These are phyloP conservation scores for Podila minutissima DNA, from an alignment of 192 early-diverging fungal genomes.

Conservation along the genomic window DNA sequence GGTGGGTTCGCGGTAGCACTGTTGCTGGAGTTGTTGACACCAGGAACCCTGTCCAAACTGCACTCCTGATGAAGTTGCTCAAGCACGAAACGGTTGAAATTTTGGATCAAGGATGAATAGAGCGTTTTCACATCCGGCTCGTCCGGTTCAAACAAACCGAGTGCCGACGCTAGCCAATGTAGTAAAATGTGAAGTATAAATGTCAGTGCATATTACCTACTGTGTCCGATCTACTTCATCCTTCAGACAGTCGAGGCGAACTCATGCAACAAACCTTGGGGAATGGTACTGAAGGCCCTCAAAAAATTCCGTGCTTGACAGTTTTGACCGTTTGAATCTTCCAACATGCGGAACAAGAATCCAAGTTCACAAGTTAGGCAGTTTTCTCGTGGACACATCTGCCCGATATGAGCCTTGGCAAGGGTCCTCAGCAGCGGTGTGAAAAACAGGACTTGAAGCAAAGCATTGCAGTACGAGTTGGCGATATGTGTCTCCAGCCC, in stretches of 20 bases:
- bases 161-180: slow-evolving; percentile 67
- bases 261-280: slow-evolving; percentile 68
- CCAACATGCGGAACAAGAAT: slow-evolving; percentile 92
- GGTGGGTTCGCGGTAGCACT: slow-evolving; percentile 21
- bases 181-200: neutral
- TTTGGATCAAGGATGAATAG: slow-evolving; percentile 85
- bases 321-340: slow-evolving; percentile 88
- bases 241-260: too few relatives aligned
- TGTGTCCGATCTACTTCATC: neutral
- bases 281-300: slow-evolving; percentile 81
- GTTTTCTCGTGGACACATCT: slow-evolving; percentile 72
- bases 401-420: slow-evolving; percentile 77
- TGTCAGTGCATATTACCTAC: neutral
- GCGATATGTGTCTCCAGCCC: slow-evolving; percentile 93
- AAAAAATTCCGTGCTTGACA: slow-evolving; percentile 97
- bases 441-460: slow-evolving; percentile 90
- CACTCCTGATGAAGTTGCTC: slow-evolving; percentile 89
- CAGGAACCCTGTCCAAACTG: slow-evolving; percentile 50
- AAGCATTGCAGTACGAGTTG: slow-evolving; percentile 91
- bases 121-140: slow-evolving; percentile 63
- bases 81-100: slow-evolving; percentile 89
- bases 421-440: slow-evolving; percentile 70
- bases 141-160: slow-evolving; percentile 92
- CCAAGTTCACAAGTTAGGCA: slow-evolving; percentile 95
- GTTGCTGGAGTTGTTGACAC: slow-evolving; percentile 4